These are phyloP conservation scores for Boletus reticuloceps DNA, from an alignment of 768 basidiomycete genomes.

Conservation along the genomic window DNA sequence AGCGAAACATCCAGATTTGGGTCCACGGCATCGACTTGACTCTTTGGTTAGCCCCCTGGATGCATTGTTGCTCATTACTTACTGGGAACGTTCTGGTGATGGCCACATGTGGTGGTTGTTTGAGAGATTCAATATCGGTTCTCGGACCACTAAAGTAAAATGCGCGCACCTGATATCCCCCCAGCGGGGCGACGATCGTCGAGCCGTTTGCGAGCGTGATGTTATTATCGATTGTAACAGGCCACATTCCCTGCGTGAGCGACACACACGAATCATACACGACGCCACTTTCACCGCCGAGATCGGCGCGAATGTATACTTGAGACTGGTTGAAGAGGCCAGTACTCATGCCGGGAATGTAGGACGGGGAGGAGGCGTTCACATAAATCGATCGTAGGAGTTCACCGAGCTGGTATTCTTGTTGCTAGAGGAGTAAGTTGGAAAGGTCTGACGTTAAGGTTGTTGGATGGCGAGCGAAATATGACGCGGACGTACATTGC, in stretches of 20 bases:
- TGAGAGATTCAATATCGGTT: too few species aligned
- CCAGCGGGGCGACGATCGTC: slow-evolving; percentile 53
- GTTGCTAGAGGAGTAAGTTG: slow-evolving; percentile 40
- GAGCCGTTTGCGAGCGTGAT: slow-evolving; percentile 67
- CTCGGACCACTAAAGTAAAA: background rate
- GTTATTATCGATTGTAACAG: slow-evolving; percentile 42
- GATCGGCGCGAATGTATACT: slow-evolving; percentile 58
- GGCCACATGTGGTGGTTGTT: background rate
- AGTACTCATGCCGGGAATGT: slow-evolving; percentile 42
- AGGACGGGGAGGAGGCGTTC: slow-evolving; percentile 48
- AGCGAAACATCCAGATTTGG: slow-evolving; percentile 59
- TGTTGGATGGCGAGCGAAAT: background rate
- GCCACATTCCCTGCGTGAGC: slow-evolving; percentile 68
- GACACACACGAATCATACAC: slow-evolving; percentile 66
- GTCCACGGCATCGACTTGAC: slow-evolving; percentile 60
- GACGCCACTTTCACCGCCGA: slow-evolving; percentile 66
- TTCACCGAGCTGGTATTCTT: slow-evolving; percentile 58
- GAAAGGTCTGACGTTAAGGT: background rate
- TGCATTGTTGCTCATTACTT: slow-evolving; percentile 9
- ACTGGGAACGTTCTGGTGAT: slow-evolving; percentile 41
- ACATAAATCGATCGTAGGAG: slow-evolving; percentile 54
- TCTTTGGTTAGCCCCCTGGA: slow-evolving; percentile 5
- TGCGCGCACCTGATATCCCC: slow-evolving; percentile 57
- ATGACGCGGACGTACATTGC: slow-evolving; percentile 45
- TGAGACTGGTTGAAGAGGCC: slow-evolving; percentile 37